Percentiles rank a stretch among this genome's conserved stretches.
These are phyloP conservation scores for Aegle marmelos DNA, from an alignment of 345 rosid genomes.

Conservation along the genomic window DNA sequence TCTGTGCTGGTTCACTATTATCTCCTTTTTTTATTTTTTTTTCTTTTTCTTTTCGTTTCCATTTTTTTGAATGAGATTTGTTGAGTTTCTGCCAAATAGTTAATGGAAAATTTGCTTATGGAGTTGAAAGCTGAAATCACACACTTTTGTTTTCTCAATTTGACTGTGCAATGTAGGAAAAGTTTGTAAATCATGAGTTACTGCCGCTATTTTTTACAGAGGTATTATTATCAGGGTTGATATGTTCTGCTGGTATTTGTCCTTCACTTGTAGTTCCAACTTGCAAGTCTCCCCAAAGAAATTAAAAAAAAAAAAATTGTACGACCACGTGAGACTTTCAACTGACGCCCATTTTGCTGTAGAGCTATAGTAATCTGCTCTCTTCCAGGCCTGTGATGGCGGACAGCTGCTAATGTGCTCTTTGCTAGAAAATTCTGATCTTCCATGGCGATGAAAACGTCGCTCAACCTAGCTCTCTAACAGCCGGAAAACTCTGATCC, in stretches of 20 bases:
- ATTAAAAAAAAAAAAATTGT: neutral
- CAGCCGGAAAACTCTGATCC: no score
- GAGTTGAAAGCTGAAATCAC: conserved; percentile 2
- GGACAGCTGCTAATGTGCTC: neutral
- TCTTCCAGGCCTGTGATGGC: no score
- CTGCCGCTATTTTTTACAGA: neutral
- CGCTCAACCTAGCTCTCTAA: no score
- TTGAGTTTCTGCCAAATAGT: conserved; percentile 17
- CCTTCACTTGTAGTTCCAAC: neutral
- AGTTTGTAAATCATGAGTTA: neutral
- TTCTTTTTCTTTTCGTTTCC: neutral
- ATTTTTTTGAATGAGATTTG: conserved; percentile 7
- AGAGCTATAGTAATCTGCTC: no score
- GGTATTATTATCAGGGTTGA: neutral
- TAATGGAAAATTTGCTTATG: conserved; percentile 9
- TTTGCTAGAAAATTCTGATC: neutral
- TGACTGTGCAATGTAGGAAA: neutral
- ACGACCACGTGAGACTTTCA: no score
- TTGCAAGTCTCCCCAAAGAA: no score
- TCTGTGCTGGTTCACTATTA: neutral
- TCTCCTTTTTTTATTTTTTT: neutral
- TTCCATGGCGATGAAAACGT: neutral
- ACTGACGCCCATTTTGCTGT: neutral
- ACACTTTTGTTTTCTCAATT: neutral
- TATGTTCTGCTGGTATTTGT: neutral